Evolutionary conservation across 78 protist species (phyloP).

Genomic region (Pelomyxa schiedti): DNA sequence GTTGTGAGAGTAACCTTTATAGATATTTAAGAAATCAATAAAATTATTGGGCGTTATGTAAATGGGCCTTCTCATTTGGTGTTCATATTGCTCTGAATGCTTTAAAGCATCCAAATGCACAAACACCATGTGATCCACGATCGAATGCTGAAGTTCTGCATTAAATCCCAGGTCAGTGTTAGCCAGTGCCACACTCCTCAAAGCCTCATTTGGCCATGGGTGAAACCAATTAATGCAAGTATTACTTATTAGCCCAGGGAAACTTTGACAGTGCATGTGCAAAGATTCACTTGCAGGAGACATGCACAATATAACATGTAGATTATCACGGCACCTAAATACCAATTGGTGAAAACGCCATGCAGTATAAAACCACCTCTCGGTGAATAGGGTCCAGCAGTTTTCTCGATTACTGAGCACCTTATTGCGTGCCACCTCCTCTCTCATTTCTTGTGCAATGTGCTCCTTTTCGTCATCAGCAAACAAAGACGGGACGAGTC

Average conservation of each 20-base stretch:
- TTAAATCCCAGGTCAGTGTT: conserved; percentile 12
- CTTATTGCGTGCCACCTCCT: conserved; percentile 13
- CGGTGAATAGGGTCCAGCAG: conserved; percentile 28
- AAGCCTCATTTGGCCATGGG: conserved; percentile 86
- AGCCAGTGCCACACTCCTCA: conserved; percentile 57
- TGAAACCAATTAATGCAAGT: conserved; percentile 86
- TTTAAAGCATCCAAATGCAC: conserved; percentile 52
- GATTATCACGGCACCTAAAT: conserved; percentile 31
- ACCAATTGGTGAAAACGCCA: too few relatives aligned
- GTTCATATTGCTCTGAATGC: conserved; percentile 35
- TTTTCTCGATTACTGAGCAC: conserved; percentile 38
- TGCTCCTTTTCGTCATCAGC: conserved; percentile 40
- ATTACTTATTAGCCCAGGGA: conserved; percentile 74
- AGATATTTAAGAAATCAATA: conserved; percentile 40
- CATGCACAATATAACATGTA: conserved; percentile 75
- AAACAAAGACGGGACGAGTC: conserved; percentile 81
- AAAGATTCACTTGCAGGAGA: conserved; percentile 73
- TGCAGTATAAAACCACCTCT: conserved; percentile 61
- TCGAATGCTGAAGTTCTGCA: not conserved
- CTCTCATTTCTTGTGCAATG: conserved; percentile 37
- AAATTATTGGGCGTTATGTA: conserved; percentile 26
- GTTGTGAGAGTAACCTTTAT: conserved; percentile 75
- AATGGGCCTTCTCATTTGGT: conserved; percentile 45
- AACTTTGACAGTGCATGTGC: conserved; percentile 72
- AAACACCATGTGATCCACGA: conserved; percentile 59